A percentile compares a stretch with the other conserved stretches of the same genome.
Conservation (phyloP, 2,329 filamentous ascomycete genomes). For the Beauveria varroae region DNA sequence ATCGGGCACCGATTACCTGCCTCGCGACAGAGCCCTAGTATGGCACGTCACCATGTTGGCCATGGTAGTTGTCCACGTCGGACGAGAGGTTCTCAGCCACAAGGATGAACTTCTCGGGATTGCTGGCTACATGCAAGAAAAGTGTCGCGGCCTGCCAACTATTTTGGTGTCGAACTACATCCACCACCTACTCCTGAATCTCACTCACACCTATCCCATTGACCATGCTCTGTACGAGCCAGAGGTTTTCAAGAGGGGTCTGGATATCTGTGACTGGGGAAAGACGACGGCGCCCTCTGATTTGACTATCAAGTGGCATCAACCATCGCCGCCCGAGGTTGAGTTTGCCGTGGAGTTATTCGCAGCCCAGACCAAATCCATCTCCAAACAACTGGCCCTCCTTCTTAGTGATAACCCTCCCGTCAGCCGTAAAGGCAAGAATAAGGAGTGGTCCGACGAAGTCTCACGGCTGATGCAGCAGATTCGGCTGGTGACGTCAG, state of each 20-base stretch:
- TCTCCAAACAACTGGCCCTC: slow-evolving; percentile 64
- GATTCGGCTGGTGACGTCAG: slow-evolving; percentile 80
- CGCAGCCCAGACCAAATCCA: slow-evolving; percentile 70
- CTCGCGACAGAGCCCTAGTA: slow-evolving; percentile 83
- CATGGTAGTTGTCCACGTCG: slow-evolving; percentile 97
- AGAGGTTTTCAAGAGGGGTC: slow-evolving; percentile 59
- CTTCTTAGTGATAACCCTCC: slow-evolving; percentile 76
- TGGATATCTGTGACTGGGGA: slow-evolving; percentile 80
- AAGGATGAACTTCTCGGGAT: slow-evolving; percentile 85
- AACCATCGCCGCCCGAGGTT: slow-evolving; percentile 71
- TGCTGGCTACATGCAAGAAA: slow-evolving; percentile 92
- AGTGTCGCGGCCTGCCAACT: slow-evolving; percentile 86
- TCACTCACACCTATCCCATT: slow-evolving; percentile 88
- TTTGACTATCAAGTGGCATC: slow-evolving; percentile 85
- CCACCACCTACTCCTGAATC: slow-evolving; percentile 87
- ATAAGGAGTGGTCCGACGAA: slow-evolving; percentile 98
- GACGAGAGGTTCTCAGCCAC: slow-evolving; percentile 80
- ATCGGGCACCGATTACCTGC: slow-evolving; percentile 86
- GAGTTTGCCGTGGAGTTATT: slow-evolving; percentile 87
- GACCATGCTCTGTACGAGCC: slow-evolving; percentile 85
- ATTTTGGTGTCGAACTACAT: slow-evolving; percentile 97
- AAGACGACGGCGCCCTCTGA: slow-evolving; percentile 65
- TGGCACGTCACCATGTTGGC: slow-evolving; percentile 97
- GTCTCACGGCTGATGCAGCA: slow-evolving; percentile 84
- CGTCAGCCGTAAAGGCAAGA: slow-evolving; percentile 86